A percentile compares a stretch with the other conserved stretches of the same genome.
phyloP scores from a whole-genome alignment of 768 basidiomycete species.

The Suillus placidus region DNA sequence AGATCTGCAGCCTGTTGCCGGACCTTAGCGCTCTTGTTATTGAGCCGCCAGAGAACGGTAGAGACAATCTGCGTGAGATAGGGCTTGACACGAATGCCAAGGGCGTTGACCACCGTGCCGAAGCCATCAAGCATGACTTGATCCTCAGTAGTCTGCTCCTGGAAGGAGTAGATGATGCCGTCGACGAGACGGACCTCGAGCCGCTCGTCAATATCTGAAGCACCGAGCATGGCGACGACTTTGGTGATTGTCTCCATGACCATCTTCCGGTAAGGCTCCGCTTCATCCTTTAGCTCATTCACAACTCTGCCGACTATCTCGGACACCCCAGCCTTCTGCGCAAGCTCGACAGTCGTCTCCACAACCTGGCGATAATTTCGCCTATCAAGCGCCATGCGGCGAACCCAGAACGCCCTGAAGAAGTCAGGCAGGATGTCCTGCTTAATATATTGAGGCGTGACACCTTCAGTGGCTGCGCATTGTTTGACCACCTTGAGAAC shows the following conservation, averaged over 20 bases:
- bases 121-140: conserved; percentile 99
- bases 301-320: conserved; percentile 90
- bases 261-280: conserved; percentile 95
- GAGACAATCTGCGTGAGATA: conserved; percentile 99
- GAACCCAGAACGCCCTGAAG: conserved; percentile 99
- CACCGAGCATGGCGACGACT: conserved; percentile 89
- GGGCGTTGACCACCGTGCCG: conserved; percentile 91
- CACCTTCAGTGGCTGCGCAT: conserved; percentile 98
- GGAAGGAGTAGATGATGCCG: conserved; percentile 99
- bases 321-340: conserved; percentile 94
- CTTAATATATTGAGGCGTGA: conserved; percentile 93
- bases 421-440: conserved; percentile 98
- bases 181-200: conserved; percentile 94
- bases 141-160: conserved; percentile 98
- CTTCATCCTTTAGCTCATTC: conserved; percentile 58
- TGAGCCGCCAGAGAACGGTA: conserved; percentile 97
- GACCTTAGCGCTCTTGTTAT: conserved; percentile 99
- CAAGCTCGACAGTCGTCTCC: conserved; percentile 97
- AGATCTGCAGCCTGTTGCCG: conserved; percentile 99
- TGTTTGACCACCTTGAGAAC: conserved; percentile 99
- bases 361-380: conserved; percentile 97
- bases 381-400: conserved; percentile 95
- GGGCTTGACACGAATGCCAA: conserved; percentile 95
- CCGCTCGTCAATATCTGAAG: conserved; percentile 97
- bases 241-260: conserved; percentile 99